These are phyloP conservation scores for Lizanozyma gosingica DNA, from an alignment of 1,139 yeast species.

Conservation along the genomic window DNA sequence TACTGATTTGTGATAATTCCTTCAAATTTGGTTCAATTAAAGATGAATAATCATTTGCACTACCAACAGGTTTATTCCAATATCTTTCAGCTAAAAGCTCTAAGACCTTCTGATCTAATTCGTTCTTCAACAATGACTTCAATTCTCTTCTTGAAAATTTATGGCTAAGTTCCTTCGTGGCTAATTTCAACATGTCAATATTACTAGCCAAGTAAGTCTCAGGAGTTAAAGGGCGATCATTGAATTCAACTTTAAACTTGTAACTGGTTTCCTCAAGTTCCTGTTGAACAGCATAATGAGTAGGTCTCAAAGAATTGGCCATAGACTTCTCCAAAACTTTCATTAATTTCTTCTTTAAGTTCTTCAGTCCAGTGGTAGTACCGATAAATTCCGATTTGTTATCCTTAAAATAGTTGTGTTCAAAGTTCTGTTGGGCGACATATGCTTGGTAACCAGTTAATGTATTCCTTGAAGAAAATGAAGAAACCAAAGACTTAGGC, in stretches of 20 bases:
- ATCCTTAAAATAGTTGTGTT: slow-evolving; percentile 47
- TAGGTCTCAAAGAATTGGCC: slow-evolving; percentile 84
- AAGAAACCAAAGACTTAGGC: slow-evolving; percentile 24
- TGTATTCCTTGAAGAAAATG: slow-evolving; percentile 31
- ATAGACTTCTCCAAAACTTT: slow-evolving; percentile 81
- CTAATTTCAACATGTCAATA: slow-evolving; percentile 76
- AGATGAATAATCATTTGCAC: slow-evolving; percentile 9
- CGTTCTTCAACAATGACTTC: slow-evolving; percentile 68
- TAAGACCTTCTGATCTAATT: slow-evolving; percentile 79
- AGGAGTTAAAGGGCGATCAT: slow-evolving; percentile 88
- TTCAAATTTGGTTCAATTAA: slow-evolving; percentile 40
- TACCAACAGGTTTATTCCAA: slow-evolving; percentile 65
- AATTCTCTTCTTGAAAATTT: slow-evolving; percentile 79
- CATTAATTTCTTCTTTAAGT: slow-evolving; percentile 72
- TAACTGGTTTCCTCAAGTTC: slow-evolving; percentile 92
- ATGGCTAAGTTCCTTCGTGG: slow-evolving; percentile 79
- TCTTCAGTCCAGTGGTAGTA: slow-evolving; percentile 70
- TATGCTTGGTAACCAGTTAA: slow-evolving; percentile 37
- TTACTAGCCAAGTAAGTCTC: slow-evolving; percentile 90
- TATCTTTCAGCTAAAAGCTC: slow-evolving; percentile 84
- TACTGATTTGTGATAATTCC: slow-evolving; percentile 39
- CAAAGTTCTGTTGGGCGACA: slow-evolving; percentile 61
- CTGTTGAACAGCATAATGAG: slow-evolving; percentile 75
- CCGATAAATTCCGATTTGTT: slow-evolving; percentile 53
- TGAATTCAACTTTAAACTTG: slow-evolving; percentile 91